A percentile compares a stretch with the other conserved stretches of the same genome.
These are phyloP conservation scores for Adansonia grandidieri DNA, from an alignment of 441 rosid genomes.

Conservation along the genomic window DNA sequence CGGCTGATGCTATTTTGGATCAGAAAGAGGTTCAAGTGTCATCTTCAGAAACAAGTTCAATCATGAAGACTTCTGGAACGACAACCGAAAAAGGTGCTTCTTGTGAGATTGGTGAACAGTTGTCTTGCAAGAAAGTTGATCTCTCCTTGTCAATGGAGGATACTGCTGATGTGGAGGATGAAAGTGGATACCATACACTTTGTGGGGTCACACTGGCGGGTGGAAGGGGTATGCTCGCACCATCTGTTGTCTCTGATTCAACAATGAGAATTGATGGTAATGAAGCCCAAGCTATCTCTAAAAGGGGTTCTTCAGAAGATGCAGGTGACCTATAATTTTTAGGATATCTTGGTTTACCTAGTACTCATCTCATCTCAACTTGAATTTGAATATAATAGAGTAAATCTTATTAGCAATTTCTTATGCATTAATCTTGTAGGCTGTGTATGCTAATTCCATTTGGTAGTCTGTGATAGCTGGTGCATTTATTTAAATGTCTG, in stretches of 20 bases:
- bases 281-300: constrained; percentile 33
- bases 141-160: constrained; percentile 40
- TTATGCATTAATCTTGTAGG: not conserved
- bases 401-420: not conserved
- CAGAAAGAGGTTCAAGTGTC: constrained; percentile 40
- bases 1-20: constrained; percentile 36
- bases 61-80: constrained; percentile 36
- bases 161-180: constrained; percentile 42
- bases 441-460: constrained; percentile 7
- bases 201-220: constrained; percentile 38
- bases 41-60: constrained; percentile 36
- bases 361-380: not conserved
- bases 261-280: constrained; percentile 38
- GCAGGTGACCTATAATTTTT: constrained; percentile 50
- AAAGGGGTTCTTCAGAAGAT: constrained; percentile 36
- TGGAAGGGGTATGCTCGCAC: constrained; percentile 35
- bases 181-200: constrained; percentile 33
- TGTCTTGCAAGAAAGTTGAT: constrained; percentile 34
- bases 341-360: constrained; percentile 2
- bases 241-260: constrained; percentile 40
- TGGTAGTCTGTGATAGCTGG: not conserved
- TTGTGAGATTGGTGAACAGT: constrained; percentile 33
- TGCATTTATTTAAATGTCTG: not conserved
- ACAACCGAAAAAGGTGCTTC: constrained; percentile 35
- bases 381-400: not conserved